A percentile compares a stretch with the other conserved stretches of the same genome.
Conservation (phyloP, 2,329 filamentous ascomycete species). For the Cladosporium phlei region DNA sequence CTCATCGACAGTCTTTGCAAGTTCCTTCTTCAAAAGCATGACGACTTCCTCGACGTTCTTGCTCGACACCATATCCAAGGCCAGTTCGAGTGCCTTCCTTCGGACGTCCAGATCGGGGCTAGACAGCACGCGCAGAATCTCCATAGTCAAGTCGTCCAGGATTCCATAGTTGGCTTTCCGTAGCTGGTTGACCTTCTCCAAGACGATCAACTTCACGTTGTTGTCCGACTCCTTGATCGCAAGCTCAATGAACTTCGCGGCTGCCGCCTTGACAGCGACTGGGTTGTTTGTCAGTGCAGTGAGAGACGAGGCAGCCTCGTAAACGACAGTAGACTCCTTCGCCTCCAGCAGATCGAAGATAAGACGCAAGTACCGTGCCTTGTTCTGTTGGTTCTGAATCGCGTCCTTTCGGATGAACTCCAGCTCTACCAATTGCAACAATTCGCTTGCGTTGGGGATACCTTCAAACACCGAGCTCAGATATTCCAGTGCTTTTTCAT, state of each 20-base stretch:
- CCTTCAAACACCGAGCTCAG: conserved; percentile 86
- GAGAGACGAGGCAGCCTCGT: conserved; percentile 92
- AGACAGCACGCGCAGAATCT: conserved; percentile 88
- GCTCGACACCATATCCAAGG: conserved; percentile 96
- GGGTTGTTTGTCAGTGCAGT: conserved; percentile 93
- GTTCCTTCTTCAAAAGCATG: conserved; percentile 91
- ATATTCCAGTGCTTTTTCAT: conserved; percentile 86
- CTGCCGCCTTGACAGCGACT: conserved; percentile 94
- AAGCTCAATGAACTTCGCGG: conserved; percentile 91
- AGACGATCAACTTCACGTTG: conserved; percentile 97
- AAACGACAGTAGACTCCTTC: conserved; percentile 87
- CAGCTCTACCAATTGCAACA: conserved; percentile 86
- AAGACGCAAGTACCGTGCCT: conserved; percentile 85
- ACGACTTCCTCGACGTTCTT: conserved; percentile 99
- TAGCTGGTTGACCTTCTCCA: conserved; percentile 86
- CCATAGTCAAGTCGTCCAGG: conserved; percentile 92
- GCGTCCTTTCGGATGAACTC: conserved; percentile 98
- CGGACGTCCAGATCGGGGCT: conserved; percentile 95
- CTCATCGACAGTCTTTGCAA: conserved; percentile 95
- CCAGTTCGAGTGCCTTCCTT: conserved; percentile 82
- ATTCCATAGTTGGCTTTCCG: conserved; percentile 85
- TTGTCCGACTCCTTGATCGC: conserved; percentile 98
- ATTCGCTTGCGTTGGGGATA: conserved; percentile 88
- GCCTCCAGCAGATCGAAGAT: conserved; percentile 97
- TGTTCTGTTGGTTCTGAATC: conserved; percentile 89